Evolutionary conservation across 371 early-diverging fungal species (phyloP), one percentile per base, ranked within the genome.

Genomic region (Actinomortierella ambigua): DNA sequence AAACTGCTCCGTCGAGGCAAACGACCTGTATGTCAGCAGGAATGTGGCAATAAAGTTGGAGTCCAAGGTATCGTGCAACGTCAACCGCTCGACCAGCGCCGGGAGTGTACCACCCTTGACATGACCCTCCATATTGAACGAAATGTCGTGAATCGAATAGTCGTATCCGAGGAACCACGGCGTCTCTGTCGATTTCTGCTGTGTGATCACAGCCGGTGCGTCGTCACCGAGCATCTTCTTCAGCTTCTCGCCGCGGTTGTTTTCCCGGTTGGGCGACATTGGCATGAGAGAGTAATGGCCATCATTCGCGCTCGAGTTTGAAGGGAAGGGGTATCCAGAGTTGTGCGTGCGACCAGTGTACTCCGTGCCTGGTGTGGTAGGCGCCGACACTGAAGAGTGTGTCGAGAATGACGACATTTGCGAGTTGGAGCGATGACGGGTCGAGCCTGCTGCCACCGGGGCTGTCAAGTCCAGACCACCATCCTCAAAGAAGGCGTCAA

Each of bases 21-120:
- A 96, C 14, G 91, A 89, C 48, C 91, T 87, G 80, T 94, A 96
- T 6, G 94, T 94, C 67, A 97, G 81, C 75, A 97, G 70, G 75
- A 97, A 96, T 2, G 90, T 90, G 39, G 85, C 84, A 48, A 88
- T 86, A 77, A 91, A 96, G 53, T 85, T 83, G 51, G 88, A 80
- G 57, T 97, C 96, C 67, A 80, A 63, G 2, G 77, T 78, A 42
- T 95, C 93, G 62, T 96, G 97, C 7, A 90, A 79, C 1, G 96
- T 96, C 58, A 97, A 81, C 6, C 93, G 84, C 78, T 96, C 97
- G 4, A 96, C 88, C 48, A 97, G 77, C 0, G 93, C 93, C 9
- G 81, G 75, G 46, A 96, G 79, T 7, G 95, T 96, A 23, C 95
- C 96, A 49, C 94, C 95, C 65, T 88, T 90, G 55, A 97, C 88